These are phyloP conservation scores for Medicago lupulina DNA, from an alignment of 306 rosid genomes.

Conservation along the genomic window DNA sequence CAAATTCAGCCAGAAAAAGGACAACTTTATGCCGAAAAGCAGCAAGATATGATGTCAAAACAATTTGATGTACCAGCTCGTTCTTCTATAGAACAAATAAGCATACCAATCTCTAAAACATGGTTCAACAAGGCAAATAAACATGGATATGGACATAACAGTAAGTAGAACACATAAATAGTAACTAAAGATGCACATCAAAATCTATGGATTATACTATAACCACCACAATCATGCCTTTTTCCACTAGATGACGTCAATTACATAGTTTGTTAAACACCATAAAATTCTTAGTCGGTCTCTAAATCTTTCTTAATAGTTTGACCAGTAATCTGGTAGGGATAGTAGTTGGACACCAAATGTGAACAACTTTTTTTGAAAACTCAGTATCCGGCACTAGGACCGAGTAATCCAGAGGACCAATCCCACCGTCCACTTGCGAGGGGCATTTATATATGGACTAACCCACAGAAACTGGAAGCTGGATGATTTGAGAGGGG, in stretches of 20 bases:
- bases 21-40: not conserved
- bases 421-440: no score
- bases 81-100: not conserved
- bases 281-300: no score
- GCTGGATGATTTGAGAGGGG: no score
- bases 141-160: not conserved
- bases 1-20: not conserved
- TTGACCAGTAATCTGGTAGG: no score
- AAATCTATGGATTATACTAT: slow-evolving; percentile 1
- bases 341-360: no score
- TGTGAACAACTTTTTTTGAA: no score
- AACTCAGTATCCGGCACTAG: no score
- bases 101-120: not conserved
- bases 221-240: not conserved
- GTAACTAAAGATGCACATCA: not conserved
- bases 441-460: no score
- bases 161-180: not conserved
- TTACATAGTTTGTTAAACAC: not conserved
- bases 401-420: no score
- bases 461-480: no score
- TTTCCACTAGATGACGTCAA: not conserved
- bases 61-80: not conserved
- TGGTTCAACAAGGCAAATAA: not conserved
- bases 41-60: not conserved
- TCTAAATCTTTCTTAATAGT: not conserved